Base-by-base conservation (phyloP, 148 eudicot genomes). In the Polygonum aviculare region DNA sequence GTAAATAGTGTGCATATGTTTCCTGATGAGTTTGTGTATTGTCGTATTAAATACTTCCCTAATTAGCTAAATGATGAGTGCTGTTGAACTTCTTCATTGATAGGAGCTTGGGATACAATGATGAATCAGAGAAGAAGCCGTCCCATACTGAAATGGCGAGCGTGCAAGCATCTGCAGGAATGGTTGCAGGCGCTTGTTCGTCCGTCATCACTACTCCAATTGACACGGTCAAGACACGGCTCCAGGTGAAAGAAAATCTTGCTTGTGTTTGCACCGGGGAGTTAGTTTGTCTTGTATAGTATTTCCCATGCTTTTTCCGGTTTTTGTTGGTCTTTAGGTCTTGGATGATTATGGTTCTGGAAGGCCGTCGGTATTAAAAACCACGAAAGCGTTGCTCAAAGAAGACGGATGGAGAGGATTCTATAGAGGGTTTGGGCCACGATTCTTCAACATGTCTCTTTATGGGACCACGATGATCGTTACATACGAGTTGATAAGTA, bases 391-490 rank as follows among this genome's bases (percentile, higher is more conserved):
- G 48, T 89, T 89, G 35, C 26, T 89, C 48, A 71, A 77, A 76
- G 92, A 91, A 85, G 92, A 89, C 75, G 93, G 97, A 67, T 91
- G 88, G 91, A n/a, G 78, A 79, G 97, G 97, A 38, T 88, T 91
- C 78, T 91, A 91, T 69, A 82, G 90, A 80, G 97, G 97, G 1
- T 91, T 91, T 79, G 91, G 97, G 77, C 97, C 97, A 0, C 83
- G 89, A 19, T 91, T 89, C 79, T 63, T 91, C 8, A 91, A 89
- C 78, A 91, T 91, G 93, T 91, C 97, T 10, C 85, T 89, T 57
- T 89, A 89, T 72, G 97, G 97, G 70, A 89, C 93, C 44, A 79
- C 97, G 44, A 91, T 91, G 97, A 89, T 91, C 22, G 90, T 91
- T 51, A 89, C 91, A 12, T 91, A 44, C 47, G 47, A 44, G 9